Evolutionary conservation across 208 protist genomes (phyloP), one percentile per base, ranked within the genome.

Genomic region (Crithidia fasciculata): DNA sequence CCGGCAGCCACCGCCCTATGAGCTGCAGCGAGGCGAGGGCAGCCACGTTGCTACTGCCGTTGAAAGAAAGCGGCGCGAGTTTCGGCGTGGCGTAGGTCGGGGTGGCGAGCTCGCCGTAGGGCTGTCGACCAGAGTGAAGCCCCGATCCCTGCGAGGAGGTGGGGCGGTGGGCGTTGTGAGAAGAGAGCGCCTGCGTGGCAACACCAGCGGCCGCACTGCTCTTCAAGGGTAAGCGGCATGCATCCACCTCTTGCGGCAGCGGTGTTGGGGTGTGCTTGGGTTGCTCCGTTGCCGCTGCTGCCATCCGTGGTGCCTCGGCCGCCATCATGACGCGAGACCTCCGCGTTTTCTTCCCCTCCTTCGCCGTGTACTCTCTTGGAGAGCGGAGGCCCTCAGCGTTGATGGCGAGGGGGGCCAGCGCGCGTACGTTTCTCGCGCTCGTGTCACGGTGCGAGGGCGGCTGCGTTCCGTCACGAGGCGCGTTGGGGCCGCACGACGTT

Each of bases 1-100:
- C 50, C 0, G 65, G 60, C 55, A 80, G 66, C 84, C 85, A 92
- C 41, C 43, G 37, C 5, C 85, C 90, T 69, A 74, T 86, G 40
- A 93, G 36, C 54, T 72, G 69, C 55, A 86, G 18, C 16, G 36
- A 45, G 13, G 39, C 28, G 5, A 78, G 61, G 4, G 44, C 16
- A 6, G 67, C 15, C 5, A 45, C 49, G 43, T 39, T 40, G 8
- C 39, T 40, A 12, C 28, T 28, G 28, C 28, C 28, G 28, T 28
- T 28, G 28, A 28, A 28, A 28, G 50, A 39, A n/a, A 69, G 15
- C 12, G 53, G 19, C 15, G 62, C 9, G 58, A 57, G 15, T 45
- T 37, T 72, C 13, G 68, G 52, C 39, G 58, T 69, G 9, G 57
- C 47, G 6, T n/a, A 13, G 4, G 45, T 66, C n/a, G 58, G 70